Conservation (phyloP, 2,329 filamentous ascomycete genomes). For the Aspergillus versicolor region DNA sequence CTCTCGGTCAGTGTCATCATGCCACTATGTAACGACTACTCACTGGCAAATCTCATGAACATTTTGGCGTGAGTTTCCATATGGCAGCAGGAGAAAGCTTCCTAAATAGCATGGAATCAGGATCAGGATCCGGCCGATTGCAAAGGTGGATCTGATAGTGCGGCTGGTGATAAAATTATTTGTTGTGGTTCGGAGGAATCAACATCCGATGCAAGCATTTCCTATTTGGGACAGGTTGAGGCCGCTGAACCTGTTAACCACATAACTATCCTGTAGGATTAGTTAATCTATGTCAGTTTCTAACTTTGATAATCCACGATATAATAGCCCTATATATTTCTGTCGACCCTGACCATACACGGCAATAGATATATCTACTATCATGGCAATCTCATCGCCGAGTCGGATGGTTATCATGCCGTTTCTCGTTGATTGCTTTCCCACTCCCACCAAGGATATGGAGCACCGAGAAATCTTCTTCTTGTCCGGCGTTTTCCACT, state of each 20-base stretch:
- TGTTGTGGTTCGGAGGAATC: not conserved
- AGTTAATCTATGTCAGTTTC: no score
- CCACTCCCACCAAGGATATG: not conserved
- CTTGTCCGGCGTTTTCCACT: not conserved
- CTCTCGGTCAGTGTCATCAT: slow-evolving; percentile 3
- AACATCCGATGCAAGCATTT: not conserved
- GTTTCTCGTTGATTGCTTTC: not conserved
- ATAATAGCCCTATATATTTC: no score
- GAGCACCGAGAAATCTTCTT: not conserved
- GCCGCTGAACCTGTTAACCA: no score
- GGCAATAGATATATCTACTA: no score
- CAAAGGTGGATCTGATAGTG: not conserved
- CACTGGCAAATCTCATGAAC: slow-evolving; percentile 29
- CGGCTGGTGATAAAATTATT: not conserved
- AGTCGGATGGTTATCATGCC: not conserved
- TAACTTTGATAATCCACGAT: no score
- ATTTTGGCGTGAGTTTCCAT: not conserved
- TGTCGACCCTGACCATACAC: no score
- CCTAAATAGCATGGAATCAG: not conserved
- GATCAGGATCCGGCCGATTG: not conserved
- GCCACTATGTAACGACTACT: slow-evolving; percentile 8
- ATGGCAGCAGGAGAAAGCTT: not conserved
- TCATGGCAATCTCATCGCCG: no score
- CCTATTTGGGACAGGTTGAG: not conserved
- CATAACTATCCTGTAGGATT: no score